Conservation (phyloP, 768 basidiomycete genomes). For the Ramaria sp. region DNA sequence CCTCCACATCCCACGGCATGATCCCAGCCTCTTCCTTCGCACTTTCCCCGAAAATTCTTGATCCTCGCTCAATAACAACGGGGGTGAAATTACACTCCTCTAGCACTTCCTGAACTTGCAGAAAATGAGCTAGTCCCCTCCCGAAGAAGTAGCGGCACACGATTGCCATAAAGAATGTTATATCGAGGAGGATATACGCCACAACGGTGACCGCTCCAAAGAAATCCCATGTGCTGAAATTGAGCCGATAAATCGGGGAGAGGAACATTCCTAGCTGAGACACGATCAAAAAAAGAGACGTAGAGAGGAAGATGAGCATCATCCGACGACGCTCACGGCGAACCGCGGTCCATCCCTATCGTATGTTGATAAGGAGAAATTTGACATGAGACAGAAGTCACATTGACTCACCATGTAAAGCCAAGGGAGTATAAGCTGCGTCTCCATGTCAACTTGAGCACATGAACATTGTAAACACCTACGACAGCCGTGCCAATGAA, state of each 20-base stretch:
- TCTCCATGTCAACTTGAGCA: not conserved
- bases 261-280: conserved; percentile 33
- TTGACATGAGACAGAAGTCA: not conserved
- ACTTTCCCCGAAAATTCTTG: no score
- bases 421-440: conserved; percentile 38
- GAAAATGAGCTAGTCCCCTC: conserved; percentile 41
- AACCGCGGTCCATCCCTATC: conserved; percentile 40
- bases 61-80: not conserved
- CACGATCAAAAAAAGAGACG: conserved; percentile 29
- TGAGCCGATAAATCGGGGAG: conserved; percentile 27
- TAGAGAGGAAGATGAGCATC: conserved; percentile 29
- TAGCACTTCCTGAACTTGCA: conserved; percentile 1
- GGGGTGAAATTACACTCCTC: conserved; percentile 5
- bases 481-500: conserved; percentile 33
- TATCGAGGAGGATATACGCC: conserved; percentile 21
- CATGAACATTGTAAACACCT: conserved; percentile 12
- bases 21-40: no score
- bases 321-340: conserved; percentile 30
- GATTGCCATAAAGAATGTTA: conserved; percentile 32
- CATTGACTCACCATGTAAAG: conserved; percentile 24
- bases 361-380: not conserved
- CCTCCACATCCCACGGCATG: no score
- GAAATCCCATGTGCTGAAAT: conserved; percentile 26
- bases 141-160: conserved; percentile 46
- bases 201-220: not conserved